phyloP scores from a whole-genome alignment of 805 yeast genomes.

The Hemisphaericaspora nanyangensis region DNA sequence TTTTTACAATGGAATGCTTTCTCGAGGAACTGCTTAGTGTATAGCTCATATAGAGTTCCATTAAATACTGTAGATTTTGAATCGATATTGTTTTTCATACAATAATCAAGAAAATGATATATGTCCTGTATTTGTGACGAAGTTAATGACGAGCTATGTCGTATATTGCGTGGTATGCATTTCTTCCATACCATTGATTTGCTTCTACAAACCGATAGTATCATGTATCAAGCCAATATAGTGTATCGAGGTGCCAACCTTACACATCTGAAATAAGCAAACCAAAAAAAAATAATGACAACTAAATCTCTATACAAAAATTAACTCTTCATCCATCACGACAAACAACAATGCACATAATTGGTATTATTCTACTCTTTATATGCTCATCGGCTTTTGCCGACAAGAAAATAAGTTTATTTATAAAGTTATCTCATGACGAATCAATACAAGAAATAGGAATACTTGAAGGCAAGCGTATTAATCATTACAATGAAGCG shows the following conservation, averaged over 20 bases:
- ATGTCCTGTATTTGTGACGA: slow-evolving; percentile 17
- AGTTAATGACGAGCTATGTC: not conserved
- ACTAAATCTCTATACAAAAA: too few species aligned
- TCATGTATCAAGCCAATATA: too few species aligned
- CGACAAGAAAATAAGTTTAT: slow-evolving; percentile 4
- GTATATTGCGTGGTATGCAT: too few species aligned
- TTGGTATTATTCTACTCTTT: not conserved
- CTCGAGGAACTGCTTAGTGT: slow-evolving; percentile 37
- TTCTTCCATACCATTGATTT: too few species aligned
- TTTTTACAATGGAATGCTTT: slow-evolving; percentile 32
- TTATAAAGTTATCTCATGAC: slow-evolving; percentile 4
- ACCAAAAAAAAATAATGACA: too few species aligned
- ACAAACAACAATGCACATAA: not conserved
- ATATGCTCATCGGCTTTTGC: slow-evolving; percentile 2
- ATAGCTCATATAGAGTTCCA: slow-evolving; percentile 55
- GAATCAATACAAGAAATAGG: slow-evolving; percentile 5
- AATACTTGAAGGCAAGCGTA: slow-evolving; percentile 1
- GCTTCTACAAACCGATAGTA: too few species aligned
- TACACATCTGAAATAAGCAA: too few species aligned
- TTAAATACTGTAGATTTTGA: slow-evolving; percentile 41
- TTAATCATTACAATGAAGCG: not conserved
- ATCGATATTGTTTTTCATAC: slow-evolving; percentile 18
- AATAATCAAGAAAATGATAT: slow-evolving; percentile 26
- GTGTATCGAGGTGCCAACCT: too few species aligned
- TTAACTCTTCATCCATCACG: not conserved